Evolutionary conservation across 2,329 filamentous ascomycete genomes (phyloP).

Genomic region (Periconia macrospinosa): DNA sequence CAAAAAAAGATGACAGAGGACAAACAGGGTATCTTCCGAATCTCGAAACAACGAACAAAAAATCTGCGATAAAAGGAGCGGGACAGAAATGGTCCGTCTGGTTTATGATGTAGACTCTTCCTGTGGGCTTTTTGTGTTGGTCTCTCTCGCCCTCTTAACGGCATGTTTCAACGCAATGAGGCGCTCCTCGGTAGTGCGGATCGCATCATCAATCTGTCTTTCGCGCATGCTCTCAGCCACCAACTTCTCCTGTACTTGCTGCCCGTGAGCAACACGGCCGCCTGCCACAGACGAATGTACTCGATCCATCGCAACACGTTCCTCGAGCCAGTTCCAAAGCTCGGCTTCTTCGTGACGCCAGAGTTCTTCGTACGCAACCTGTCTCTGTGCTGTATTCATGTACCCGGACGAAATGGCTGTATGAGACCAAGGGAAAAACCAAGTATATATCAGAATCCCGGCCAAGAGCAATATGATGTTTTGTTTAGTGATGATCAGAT

Average conservation of each 20-base stretch:
- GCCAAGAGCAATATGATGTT: slow-evolving; percentile 75
- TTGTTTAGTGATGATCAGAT: slow-evolving; percentile 74
- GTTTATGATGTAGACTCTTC: slow-evolving; percentile 13
- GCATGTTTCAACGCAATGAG: slow-evolving; percentile 75
- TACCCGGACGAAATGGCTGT: slow-evolving; percentile 25
- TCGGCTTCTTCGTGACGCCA: slow-evolving; percentile 87
- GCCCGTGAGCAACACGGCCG: slow-evolving; percentile 28
- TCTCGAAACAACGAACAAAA: not conserved
- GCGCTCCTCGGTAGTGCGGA: slow-evolving; percentile 83
- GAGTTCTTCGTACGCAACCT: slow-evolving; percentile 88
- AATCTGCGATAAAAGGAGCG: not conserved
- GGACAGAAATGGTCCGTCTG: no score
- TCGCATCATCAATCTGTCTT: slow-evolving; percentile 76
- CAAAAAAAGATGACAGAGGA: not conserved
- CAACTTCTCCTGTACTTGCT: slow-evolving; percentile 56
- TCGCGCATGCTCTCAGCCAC: slow-evolving; percentile 62
- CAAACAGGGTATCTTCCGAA: no score
- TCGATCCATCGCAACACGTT: slow-evolving; percentile 74
- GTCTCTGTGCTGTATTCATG: slow-evolving; percentile 60
- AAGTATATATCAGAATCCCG: slow-evolving; percentile 48
- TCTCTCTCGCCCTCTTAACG: slow-evolving; percentile 45
- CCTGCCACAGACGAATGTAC: slow-evolving; percentile 26
- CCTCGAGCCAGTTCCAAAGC: slow-evolving; percentile 91
- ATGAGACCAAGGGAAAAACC: slow-evolving; percentile 30
- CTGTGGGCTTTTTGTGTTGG: slow-evolving; percentile 20